These are phyloP conservation scores for Colletotrichum sp. DNA, from an alignment of 2,329 filamentous ascomycete genomes.

Conservation along the genomic window DNA sequence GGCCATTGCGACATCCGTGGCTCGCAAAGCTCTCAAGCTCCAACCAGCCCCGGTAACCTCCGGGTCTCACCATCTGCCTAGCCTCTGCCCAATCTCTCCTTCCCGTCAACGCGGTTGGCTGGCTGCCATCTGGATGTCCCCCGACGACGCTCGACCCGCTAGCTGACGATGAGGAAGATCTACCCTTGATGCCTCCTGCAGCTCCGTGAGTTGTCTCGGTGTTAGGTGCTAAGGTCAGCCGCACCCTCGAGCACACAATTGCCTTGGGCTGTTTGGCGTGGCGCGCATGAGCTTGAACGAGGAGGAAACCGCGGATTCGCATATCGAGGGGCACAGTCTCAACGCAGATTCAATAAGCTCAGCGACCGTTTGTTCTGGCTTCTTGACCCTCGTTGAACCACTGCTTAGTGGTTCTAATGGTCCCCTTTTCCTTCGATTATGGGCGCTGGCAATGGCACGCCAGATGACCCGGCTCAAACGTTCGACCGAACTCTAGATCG, in stretches of 20 bases:
- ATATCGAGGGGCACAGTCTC: background rate
- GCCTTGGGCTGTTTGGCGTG: background rate
- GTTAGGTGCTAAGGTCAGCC: background rate
- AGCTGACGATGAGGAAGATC: background rate
- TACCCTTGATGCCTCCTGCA: background rate
- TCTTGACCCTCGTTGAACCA: background rate
- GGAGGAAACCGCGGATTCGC: background rate
- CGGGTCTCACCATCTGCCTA: background rate
- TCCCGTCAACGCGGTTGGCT: background rate
- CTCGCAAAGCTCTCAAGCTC: background rate
- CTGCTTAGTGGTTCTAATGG: background rate
- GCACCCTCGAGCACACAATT: background rate
- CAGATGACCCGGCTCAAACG: background rate
- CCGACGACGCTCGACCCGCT: background rate
- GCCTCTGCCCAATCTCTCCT: background rate
- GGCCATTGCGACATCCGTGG: background rate
- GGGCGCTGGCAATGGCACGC: background rate
- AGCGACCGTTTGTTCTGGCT: background rate
- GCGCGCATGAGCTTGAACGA: background rate
- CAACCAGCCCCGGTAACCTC: background rate
- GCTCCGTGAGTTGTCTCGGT: background rate
- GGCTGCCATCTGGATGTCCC: background rate
- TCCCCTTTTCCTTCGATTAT: background rate
- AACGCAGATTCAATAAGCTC: background rate
- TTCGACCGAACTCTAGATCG: slow-evolving; percentile 10